Evolutionary conservation across 192 early-diverging fungal genomes (phyloP), one percentile per base, ranked within the genome.

Genomic region (Coemansia sp.): DNA sequence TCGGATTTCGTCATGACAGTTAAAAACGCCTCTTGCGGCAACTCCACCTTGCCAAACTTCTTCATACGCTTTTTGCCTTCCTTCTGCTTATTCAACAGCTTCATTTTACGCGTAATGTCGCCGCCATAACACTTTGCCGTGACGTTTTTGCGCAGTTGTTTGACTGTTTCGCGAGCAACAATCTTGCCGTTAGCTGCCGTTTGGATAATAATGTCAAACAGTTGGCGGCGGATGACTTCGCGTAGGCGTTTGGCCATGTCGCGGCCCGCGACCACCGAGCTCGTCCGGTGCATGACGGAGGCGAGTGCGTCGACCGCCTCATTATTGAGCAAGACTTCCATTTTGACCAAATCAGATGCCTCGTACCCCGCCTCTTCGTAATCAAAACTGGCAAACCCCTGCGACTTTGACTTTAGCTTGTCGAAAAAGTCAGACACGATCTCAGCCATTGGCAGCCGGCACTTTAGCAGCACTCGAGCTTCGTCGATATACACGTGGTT

Each of bases 61-160:
- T 93, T 94, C 91, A 96, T 92, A 48, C 90, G 83, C 84, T 97
- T 97, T 84, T 98, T 98, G 58, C 94, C 95, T 56, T 90, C 94
- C 81, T 96, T 96, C 81, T 95, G 93, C 59, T 90, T 91, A 55
- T 95, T 88, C 61, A 98, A 70, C 48, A 98, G 85, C 80, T 98
- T 98, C 96, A 97, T 98, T 77, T 95, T 96, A 23, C 96, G 86
- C 2, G 95, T 92, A 12, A 94, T 87, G 81, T 98, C 96, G 17
- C 96, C 96, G 21, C 96, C 95, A 67, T 98, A 98, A 65, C 91
- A 94, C 81, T 96, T 98, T 17, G 95, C 95, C 27, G 92, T 95
- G 39, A 98, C 96, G 70, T 98, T 92, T 71, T 98, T 98, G 15
- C 95, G 85, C 27, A 94, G 64, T 11, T 95, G 92, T 55, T 84